Conservation (phyloP, 2,329 filamentous ascomycete genomes). For the Fusarium sp. region DNA sequence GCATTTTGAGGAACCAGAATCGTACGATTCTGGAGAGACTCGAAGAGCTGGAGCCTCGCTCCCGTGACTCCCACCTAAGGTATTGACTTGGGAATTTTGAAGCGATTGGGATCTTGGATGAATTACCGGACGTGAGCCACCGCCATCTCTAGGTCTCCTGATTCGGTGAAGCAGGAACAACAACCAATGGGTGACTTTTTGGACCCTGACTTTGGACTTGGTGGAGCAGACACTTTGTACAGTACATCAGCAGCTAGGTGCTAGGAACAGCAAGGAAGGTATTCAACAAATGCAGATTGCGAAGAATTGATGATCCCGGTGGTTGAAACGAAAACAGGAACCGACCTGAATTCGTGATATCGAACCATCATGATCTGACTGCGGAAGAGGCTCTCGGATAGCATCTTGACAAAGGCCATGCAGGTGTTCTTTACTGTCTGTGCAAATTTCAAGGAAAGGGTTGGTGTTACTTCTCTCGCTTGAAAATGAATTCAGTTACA, state of each 20-base stretch:
- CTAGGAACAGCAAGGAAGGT: neutral
- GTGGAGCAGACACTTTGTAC: neutral
- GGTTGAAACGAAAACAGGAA: neutral
- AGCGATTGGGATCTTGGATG: neutral
- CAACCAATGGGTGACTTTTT: neutral
- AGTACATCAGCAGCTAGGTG: neutral
- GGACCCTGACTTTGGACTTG: neutral
- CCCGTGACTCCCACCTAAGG: neutral
- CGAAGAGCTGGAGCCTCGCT: neutral
- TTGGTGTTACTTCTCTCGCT: neutral
- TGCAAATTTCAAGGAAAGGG: neutral
- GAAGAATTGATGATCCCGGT: neutral
- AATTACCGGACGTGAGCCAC: neutral
- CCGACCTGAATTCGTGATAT: constrained; percentile 31
- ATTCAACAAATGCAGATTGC: constrained; percentile 6
- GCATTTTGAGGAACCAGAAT: rapidly evolving
- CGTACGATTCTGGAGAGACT: rapidly evolving
- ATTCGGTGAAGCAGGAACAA: neutral
- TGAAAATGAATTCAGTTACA: neutral
- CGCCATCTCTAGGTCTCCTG: neutral
- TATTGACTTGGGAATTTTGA: neutral
- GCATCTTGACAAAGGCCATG: neutral
- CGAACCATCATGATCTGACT: constrained; percentile 46
- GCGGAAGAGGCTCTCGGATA: constrained; percentile 20
- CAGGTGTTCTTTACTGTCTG: too few relatives aligned